Evolutionary conservation across 2,329 filamentous ascomycete species (phyloP).

Genomic region (Sodiomyces alkalinus): DNA sequence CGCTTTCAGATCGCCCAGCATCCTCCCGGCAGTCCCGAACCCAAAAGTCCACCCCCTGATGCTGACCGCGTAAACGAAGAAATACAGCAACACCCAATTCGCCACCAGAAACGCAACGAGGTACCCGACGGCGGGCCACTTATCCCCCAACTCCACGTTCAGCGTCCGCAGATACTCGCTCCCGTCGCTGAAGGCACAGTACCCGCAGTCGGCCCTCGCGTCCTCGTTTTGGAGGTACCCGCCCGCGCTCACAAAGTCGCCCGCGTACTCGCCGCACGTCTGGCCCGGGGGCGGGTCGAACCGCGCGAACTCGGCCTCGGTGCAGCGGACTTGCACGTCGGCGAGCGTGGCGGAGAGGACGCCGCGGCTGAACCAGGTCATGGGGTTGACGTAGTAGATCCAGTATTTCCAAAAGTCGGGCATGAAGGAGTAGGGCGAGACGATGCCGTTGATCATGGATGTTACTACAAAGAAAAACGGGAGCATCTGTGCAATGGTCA

Average conservation of each 20-base stretch:
- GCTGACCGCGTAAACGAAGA: conserved; percentile 62
- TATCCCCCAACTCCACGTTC: conserved; percentile 36
- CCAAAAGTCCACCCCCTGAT: conserved; percentile 59
- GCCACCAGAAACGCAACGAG: conserved; percentile 56
- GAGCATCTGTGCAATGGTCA: conserved; percentile 27
- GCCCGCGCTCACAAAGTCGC: conserved; percentile 32
- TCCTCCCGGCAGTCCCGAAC: conserved; percentile 23
- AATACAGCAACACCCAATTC: conserved; percentile 60
- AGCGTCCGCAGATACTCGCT: conserved; percentile 48
- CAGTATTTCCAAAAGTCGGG: conserved; percentile 25
- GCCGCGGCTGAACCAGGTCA: conserved; percentile 6
- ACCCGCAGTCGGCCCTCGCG: conserved; percentile 45
- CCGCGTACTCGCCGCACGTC: conserved; percentile 51
- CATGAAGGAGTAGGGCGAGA: conserved; percentile 20
- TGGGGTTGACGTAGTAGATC: conserved; percentile 9
- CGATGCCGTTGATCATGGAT: conserved; percentile 59
- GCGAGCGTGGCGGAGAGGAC: conserved; percentile 6
- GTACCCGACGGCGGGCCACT: conserved; percentile 54
- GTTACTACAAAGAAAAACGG: conserved; percentile 76
- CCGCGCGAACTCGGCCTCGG: conserved; percentile 16
- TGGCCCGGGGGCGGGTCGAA: conserved; percentile 48
- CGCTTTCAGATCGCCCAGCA: neutral
- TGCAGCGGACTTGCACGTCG: conserved; percentile 21
- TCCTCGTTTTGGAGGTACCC: conserved; percentile 51
- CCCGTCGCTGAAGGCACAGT: conserved; percentile 45